Conservation (phyloP, 176 grass and related monocot species). For the Oryza brachyantha region DNA sequence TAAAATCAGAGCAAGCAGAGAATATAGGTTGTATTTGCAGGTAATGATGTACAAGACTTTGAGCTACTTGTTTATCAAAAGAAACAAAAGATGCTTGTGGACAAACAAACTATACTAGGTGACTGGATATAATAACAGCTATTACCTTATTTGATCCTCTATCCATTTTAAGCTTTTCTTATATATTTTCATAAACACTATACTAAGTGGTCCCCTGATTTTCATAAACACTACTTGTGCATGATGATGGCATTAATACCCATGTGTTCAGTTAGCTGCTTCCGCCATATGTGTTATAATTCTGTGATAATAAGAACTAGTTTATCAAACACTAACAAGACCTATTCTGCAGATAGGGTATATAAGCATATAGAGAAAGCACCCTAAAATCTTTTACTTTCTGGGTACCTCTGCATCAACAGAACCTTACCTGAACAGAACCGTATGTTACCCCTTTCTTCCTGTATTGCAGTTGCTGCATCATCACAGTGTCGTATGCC, state of each 20-base stretch:
- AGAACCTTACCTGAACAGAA: constrained; percentile 63
- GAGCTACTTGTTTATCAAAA: background rate
- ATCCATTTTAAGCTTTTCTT: background rate
- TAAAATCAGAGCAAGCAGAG: background rate
- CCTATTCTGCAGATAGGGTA: background rate
- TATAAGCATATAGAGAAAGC: background rate
- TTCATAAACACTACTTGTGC: background rate
- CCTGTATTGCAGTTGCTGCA: constrained; percentile 84
- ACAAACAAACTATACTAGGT: background rate
- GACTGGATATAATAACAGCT: background rate
- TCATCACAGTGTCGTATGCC: constrained; percentile 94
- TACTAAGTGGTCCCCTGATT: background rate
- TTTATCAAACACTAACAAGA: background rate
- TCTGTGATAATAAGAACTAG: background rate
- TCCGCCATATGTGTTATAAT: constrained; percentile 1
- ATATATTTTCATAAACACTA: background rate
- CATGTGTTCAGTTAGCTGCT: background rate
- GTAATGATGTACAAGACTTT: background rate
- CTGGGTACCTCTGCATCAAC: background rate
- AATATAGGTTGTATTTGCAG: background rate
- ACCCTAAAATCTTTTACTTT: background rate
- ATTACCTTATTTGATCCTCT: background rate
- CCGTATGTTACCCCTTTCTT: constrained; percentile 85
- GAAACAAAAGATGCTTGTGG: background rate
- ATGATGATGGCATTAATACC: background rate